Conservation (phyloP, 78 protist genomes). For the Mastigamoeba balamuthi region DNA sequence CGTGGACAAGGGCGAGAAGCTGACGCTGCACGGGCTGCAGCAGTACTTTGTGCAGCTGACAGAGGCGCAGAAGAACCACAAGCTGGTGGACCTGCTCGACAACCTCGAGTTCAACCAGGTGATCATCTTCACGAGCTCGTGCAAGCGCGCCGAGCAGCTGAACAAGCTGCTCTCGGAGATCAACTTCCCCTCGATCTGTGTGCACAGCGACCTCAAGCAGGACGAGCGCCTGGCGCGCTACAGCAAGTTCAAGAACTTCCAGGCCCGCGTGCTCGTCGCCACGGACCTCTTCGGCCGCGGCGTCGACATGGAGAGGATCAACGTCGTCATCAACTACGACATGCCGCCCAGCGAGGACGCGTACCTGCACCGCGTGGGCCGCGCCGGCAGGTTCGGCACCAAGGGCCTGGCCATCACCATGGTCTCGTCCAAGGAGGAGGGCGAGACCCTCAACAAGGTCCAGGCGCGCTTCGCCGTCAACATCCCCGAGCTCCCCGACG, state of each 20-base stretch:
- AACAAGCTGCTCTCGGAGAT: constrained; percentile 59
- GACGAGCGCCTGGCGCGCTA: constrained; percentile 62
- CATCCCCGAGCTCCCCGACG: constrained; percentile 69
- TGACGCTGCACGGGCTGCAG: constrained; percentile 93
- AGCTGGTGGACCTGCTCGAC: constrained; percentile 94
- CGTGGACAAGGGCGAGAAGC: constrained; percentile 89
- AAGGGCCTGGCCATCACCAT: constrained; percentile 98
- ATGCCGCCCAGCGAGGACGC: constrained; percentile 90
- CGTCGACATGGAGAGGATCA: constrained; percentile 95
- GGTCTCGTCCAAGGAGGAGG: constrained; percentile 66
- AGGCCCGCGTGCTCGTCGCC: constrained; percentile 91
- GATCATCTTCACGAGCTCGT: constrained; percentile 89
- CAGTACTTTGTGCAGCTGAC: constrained; percentile 88
- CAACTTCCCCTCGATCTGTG: constrained; percentile 87
- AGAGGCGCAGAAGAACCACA: constrained; percentile 85
- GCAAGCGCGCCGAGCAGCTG: constrained; percentile 64
- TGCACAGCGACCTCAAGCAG: constrained; percentile 78
- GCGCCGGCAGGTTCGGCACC: constrained; percentile 99
- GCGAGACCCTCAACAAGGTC: constrained; percentile 55
- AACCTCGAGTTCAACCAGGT: constrained; percentile 94
- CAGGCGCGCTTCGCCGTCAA: constrained; percentile 90
- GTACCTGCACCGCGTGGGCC: constrained; percentile 96
- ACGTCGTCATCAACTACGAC: constrained; percentile 98
- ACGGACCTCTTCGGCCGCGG: constrained; percentile 98
- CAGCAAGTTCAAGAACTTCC: constrained; percentile 86